Evolutionary conservation across 192 early-diverging fungal species (phyloP).

Genomic region (Chytriomyces sp.): DNA sequence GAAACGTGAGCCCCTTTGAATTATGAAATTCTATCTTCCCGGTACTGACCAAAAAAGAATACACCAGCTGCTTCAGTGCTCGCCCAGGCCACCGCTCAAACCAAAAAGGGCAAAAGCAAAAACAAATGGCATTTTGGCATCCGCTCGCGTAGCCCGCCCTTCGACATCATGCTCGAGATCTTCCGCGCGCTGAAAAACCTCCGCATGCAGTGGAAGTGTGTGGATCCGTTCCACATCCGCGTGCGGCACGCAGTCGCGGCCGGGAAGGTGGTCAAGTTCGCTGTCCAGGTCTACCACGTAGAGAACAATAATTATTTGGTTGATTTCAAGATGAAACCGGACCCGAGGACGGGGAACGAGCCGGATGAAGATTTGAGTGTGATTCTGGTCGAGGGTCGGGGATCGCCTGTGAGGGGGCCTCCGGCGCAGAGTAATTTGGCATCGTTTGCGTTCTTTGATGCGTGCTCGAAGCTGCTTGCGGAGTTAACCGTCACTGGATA

Average conservation of each 20-base stretch:
- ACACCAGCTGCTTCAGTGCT: neutral
- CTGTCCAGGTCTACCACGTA: slow-evolving; percentile 92
- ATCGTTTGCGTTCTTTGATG: slow-evolving; percentile 93
- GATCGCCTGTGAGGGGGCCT: neutral
- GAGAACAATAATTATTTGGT: slow-evolving; percentile 92
- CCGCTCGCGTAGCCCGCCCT: slow-evolving; percentile 83
- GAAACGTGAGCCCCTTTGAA: neutral
- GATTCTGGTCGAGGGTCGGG: neutral
- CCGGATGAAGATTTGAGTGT: slow-evolving; percentile 6
- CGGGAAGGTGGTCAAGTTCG: slow-evolving; percentile 79
- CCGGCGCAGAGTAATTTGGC: slow-evolving; percentile 23
- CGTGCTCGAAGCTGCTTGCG: slow-evolving; percentile 90
- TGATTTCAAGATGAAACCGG: slow-evolving; percentile 79
- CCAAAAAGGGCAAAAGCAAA: slow-evolving; percentile 50
- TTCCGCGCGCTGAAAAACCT: slow-evolving; percentile 88
- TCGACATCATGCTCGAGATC: slow-evolving; percentile 97
- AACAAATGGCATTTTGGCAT: slow-evolving; percentile 99
- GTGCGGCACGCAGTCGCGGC: slow-evolving; percentile 16
- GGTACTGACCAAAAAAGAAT: neutral
- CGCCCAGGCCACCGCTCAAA: slow-evolving; percentile 4
- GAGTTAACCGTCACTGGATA: slow-evolving; percentile 81
- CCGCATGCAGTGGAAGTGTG: slow-evolving; percentile 90
- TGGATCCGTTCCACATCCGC: slow-evolving; percentile 84
- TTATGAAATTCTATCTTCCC: neutral
- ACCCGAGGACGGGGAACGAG: slow-evolving; percentile 45